Evolutionary conservation across 495 filamentous ascomycete genomes (phyloP), one percentile per base, ranked within the genome.

Genomic region (Cetradonia linearis): DNA sequence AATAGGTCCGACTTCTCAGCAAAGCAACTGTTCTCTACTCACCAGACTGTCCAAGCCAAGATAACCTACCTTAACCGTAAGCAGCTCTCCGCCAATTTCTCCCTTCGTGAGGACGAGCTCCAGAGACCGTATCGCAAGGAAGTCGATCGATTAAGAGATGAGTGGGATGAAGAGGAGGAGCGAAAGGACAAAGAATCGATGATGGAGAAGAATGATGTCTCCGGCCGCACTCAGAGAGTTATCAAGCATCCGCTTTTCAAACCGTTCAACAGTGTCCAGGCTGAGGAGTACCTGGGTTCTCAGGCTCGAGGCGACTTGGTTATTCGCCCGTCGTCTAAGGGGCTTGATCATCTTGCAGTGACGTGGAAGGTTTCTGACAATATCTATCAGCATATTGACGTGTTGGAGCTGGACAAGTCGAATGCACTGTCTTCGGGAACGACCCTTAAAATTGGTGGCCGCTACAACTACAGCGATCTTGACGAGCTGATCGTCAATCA

Each of bases 341-440:
- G 93, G 14, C 84, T 86, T 38, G 94, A 98, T 71, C 93, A 98
- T 72, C 81, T 98, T 53, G 90, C 92, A 4, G 81, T 98, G 44
- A 98, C 93, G 1, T 98, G 93, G 93, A 98, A 97, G 73, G 89
- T 98, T n/a, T 82, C 88, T 0, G 89, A 97, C 65, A 86, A 86
- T 59, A 82, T 96, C 38, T 97, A 89, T 67, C 92, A 98, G 74
- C 93, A 98, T 68, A 88, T 98, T 59, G 94, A 98, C 70, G 94
- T 98, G 37, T 81, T 98, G 23, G 93, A 98, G 71, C 72, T 98
- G 58, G 88, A 94, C 73, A 98, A 98, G 73, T 89, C 92, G 64
- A 96, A 87, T 55, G 91, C 96, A 71, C 95, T 96, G 70, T 90
- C 89, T 5, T 86, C 96, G 14, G 93, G 94, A 34, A 83, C 81